phyloP scores from a whole-genome alignment of 768 basidiomycete genomes.

The Termitomyces sp. region DNA sequence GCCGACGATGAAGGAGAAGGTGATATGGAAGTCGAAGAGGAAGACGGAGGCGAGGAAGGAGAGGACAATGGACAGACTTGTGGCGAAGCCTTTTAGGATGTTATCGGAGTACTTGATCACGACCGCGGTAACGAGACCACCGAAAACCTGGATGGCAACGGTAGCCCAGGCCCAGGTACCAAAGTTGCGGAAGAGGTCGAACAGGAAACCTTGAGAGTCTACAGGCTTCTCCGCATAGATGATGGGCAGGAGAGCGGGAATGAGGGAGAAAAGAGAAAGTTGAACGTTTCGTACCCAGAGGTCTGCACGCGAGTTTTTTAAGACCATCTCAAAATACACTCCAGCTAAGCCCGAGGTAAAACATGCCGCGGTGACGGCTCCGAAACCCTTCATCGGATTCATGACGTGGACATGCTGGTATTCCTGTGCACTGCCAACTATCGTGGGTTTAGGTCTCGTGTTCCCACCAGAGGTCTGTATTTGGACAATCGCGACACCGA shows the following conservation, averaged over 20 bases:
- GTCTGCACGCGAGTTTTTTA: constrained; percentile 78
- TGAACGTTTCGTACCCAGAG: constrained; percentile 91
- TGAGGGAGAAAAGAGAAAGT: constrained; percentile 81
- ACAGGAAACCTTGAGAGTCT: constrained; percentile 43
- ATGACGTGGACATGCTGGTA: constrained; percentile 62
- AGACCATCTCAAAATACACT: constrained; percentile 92
- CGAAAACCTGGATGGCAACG: constrained; percentile 84
- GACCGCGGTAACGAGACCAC: constrained; percentile 88
- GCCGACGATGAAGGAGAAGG: constrained; percentile 81
- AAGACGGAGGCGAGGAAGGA: constrained; percentile 92
- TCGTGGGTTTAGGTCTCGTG: constrained; percentile 23
- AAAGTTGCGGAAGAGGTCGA: constrained; percentile 76
- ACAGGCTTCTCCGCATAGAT: constrained; percentile 42
- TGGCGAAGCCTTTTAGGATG: constrained; percentile 96
- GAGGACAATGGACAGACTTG: constrained; percentile 86
- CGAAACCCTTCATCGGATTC: constrained; percentile 77
- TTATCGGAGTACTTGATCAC: constrained; percentile 98
- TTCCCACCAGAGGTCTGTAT: constrained; percentile 58
- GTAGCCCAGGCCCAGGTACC: constrained; percentile 96
- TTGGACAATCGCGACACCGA: constrained; percentile 93
- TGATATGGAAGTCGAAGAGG: constrained; percentile 88
- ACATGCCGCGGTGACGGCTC: constrained; percentile 80
- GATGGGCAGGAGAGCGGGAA: constrained; percentile 84
- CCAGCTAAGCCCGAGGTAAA: constrained; percentile 88
- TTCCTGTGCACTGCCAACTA: constrained; percentile 66